phyloP scores from a whole-genome alignment of 805 yeast genomes.

The Candida ponderosae region DNA sequence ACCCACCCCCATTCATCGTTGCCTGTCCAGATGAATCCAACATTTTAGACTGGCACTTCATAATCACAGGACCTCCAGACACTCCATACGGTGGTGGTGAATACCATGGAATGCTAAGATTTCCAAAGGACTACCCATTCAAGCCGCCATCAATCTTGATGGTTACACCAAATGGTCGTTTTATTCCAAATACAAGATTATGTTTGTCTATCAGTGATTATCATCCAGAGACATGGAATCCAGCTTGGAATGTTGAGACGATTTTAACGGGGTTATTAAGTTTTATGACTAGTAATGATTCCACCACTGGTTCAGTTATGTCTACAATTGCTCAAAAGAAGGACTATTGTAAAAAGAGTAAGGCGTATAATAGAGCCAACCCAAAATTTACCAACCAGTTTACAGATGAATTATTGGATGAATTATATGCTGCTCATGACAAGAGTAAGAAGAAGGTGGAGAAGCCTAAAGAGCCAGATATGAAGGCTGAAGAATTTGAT shows the following conservation, averaged over 20 bases:
- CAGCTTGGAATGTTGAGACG: slow-evolving; percentile 89
- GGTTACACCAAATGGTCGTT: slow-evolving; percentile 86
- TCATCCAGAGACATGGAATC: slow-evolving; percentile 94
- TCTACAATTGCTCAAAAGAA: slow-evolving; percentile 50
- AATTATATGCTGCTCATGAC: slow-evolving; percentile 3
- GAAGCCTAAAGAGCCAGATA: slow-evolving; percentile 10
- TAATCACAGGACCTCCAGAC: slow-evolving; percentile 84
- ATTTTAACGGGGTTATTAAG: slow-evolving; percentile 80
- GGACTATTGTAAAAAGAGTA: slow-evolving; percentile 47
- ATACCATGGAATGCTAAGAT: slow-evolving; percentile 76
- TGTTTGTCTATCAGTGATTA: slow-evolving; percentile 87
- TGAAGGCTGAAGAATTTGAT: slow-evolving; percentile 16
- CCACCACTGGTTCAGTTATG: slow-evolving; percentile 72
- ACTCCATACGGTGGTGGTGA: slow-evolving; percentile 83
- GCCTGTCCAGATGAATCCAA: slow-evolving; percentile 85
- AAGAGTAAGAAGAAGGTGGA: slow-evolving; percentile 2
- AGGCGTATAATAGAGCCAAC: slow-evolving; percentile 51
- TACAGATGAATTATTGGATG: slow-evolving; percentile 27
- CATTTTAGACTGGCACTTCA: slow-evolving; percentile 87
- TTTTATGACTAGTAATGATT: slow-evolving; percentile 82
- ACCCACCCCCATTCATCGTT: slow-evolving; percentile 74
- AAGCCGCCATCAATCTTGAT: slow-evolving; percentile 83
- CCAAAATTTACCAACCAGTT: slow-evolving; percentile 51
- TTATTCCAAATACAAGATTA: slow-evolving; percentile 63
- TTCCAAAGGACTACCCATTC: slow-evolving; percentile 81